These are phyloP conservation scores for Sindora glabra DNA, from an alignment of 306 rosid genomes.

Conservation along the genomic window DNA sequence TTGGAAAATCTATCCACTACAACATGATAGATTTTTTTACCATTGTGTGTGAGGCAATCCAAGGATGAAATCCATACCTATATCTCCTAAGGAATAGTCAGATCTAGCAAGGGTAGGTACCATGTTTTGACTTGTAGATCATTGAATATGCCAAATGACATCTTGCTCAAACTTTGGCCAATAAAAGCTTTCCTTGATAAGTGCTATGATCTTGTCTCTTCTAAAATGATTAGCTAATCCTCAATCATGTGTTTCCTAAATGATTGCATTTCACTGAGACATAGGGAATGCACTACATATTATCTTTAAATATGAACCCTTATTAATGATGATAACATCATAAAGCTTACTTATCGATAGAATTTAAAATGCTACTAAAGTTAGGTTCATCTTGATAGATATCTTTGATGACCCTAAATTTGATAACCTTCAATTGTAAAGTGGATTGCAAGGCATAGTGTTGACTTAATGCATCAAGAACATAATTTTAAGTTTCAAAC, in stretches of 20 bases:
- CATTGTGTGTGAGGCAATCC: background rate
- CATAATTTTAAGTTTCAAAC: background rate
- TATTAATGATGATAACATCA: too few species aligned
- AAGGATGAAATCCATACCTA: background rate
- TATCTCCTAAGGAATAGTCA: too few species aligned
- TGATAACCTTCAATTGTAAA: background rate
- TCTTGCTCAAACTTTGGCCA: too few species aligned
- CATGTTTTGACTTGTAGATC: background rate
- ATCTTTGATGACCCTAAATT: background rate
- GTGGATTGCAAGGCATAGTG: background rate
- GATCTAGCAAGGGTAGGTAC: background rate
- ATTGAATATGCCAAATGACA: too few species aligned
- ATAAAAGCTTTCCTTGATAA: too few species aligned
- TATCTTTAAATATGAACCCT: too few species aligned
- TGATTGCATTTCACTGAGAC: too few species aligned
- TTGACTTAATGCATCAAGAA: background rate
- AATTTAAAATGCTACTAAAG: background rate
- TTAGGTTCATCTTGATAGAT: background rate
- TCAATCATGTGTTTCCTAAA: too few species aligned
- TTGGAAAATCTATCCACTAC: background rate
- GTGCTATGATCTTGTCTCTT: too few species aligned
- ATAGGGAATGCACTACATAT: too few species aligned
- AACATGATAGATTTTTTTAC: background rate
- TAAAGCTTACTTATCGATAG: background rate
- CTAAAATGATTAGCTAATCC: too few species aligned